Evolutionary conservation across 352 stramenopile genomes (phyloP), one percentile per base, ranked within the genome.

Genomic region (Pythium sp.): DNA sequence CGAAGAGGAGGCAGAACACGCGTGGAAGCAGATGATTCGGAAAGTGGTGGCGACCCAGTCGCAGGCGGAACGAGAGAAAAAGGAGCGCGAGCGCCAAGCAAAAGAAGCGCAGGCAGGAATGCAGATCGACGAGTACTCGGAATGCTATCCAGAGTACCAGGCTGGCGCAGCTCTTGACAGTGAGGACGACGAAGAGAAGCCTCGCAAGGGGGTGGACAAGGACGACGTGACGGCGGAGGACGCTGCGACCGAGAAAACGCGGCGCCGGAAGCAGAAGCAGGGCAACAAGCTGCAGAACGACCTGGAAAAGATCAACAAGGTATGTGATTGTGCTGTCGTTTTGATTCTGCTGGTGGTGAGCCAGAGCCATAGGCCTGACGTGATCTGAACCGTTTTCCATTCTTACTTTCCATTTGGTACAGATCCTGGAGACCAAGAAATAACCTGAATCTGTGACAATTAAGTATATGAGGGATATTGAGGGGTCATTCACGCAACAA

Each of bases 301-400:
- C 30, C 75, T 92, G 14, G 78, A 87, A 59, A 91, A 91, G 76
- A 88, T 92, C 65, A 89, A 80, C 65, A 83, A 91, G 80, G 81
- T 92, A 68, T 22, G 73, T 65, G 36, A 0, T 38, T 49, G 38
- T 58, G 30, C 56, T 75, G 64, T 56, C 38, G 57, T 49, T 11
- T 11, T 11, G 36, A 12, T 20, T 22, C 38, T 47, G 56, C n/a
- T 46, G 54, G 41, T 26, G 7, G 2, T 57, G 57, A 3, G 5
- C n/a, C 8, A 30, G 28, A 9, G 18, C 15, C 24, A 26, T 11
- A 20, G 43, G 18, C 28, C 56, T 62, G 32, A 62, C 34, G 30
- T 62, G 32, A 62, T 8, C 5, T 15, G 15, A 18, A 12, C 43
- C 18, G 12, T 51, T 61, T 20, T 60, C 12, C 34, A 34, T 28